Conservation (phyloP, 2,329 filamentous ascomycete genomes). For the Phyllachora maydis region DNA sequence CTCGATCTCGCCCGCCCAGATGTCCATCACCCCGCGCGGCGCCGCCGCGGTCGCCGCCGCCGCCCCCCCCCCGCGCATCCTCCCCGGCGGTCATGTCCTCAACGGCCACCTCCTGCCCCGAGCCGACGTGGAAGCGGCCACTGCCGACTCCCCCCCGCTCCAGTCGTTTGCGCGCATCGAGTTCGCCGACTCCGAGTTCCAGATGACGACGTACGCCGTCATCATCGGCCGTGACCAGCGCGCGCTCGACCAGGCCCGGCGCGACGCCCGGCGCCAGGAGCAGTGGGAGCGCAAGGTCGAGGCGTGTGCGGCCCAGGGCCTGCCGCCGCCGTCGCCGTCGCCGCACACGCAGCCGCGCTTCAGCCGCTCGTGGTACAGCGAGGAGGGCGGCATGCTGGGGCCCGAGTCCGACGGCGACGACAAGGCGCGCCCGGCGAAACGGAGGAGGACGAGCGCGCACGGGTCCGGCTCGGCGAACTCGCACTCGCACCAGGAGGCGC, state of each 20-base stretch:
- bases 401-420: constrained; percentile 37
- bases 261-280: constrained; percentile 25
- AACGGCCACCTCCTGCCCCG: no score
- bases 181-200: constrained; percentile 58
- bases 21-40: constrained; percentile 18
- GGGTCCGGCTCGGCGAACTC: constrained; percentile 5
- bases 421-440: constrained; percentile 15
- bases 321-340: constrained; percentile 29
- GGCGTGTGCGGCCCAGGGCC: constrained; percentile 23
- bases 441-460: constrained; percentile 14
- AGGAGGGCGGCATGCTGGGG: constrained; percentile 47
- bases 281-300: constrained; percentile 21
- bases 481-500: constrained; percentile 2
- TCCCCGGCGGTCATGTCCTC: constrained; percentile 9
- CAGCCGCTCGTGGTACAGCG: constrained; percentile 46
- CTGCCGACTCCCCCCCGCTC: constrained; percentile 14
- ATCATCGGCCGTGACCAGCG: constrained; percentile 51
- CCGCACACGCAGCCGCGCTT: constrained; percentile 30
- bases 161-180: constrained; percentile 40
- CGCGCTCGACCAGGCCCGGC: constrained; percentile 31
- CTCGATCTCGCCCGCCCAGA: constrained; percentile 10
- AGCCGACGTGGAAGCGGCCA: constrained; percentile 13
- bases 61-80: constrained; percentile 14
- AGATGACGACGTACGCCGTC: constrained; percentile 56
- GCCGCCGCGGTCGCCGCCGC: constrained; percentile 23